These are phyloP conservation scores for Athelia sp. DNA, from an alignment of 1,284 basidiomycete genomes.

Conservation along the genomic window DNA sequence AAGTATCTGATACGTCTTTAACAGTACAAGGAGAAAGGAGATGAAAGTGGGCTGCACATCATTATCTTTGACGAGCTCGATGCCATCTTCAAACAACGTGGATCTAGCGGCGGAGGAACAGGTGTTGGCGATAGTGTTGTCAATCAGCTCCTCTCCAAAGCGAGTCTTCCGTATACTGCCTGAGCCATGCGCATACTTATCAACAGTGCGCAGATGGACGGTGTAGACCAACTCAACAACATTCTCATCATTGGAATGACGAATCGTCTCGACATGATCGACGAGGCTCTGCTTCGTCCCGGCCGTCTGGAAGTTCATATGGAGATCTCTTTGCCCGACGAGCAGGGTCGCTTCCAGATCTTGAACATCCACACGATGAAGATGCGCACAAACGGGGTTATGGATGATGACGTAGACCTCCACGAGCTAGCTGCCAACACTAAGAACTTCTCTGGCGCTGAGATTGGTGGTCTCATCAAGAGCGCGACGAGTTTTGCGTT, in stretches of 20 bases:
- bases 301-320: constrained; percentile 99
- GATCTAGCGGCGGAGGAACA: constrained; percentile 84
- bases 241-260: constrained; percentile 99
- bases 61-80: constrained; percentile 99
- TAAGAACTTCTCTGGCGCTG: constrained; percentile 98
- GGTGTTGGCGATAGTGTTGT: constrained; percentile 98
- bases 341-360: constrained; percentile 90
- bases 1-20: neutral
- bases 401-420: constrained; percentile 88
- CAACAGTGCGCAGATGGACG: constrained; percentile 76
- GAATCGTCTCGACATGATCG: constrained; percentile 98
- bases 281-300: constrained; percentile 95
- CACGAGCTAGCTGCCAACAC: constrained; percentile 80
- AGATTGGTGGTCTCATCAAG: constrained; percentile 95
- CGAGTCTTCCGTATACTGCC: constrained; percentile 20
- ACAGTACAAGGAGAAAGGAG: constrained; percentile 96
- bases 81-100: constrained; percentile 98
- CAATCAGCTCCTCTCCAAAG: constrained; percentile 97
- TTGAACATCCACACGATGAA: constrained; percentile 93
- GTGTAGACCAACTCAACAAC: constrained; percentile 99
- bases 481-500: constrained; percentile 98
- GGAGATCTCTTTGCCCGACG: constrained; percentile 97
- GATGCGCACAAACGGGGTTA: constrained; percentile 90
- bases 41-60: constrained; percentile 97
- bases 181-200: constrained; percentile 1